Percentiles rank a stretch among this genome's conserved stretches.
These are phyloP conservation scores for Protomyces inouyei DNA, from an alignment of 1,139 yeast genomes.

Conservation along the genomic window DNA sequence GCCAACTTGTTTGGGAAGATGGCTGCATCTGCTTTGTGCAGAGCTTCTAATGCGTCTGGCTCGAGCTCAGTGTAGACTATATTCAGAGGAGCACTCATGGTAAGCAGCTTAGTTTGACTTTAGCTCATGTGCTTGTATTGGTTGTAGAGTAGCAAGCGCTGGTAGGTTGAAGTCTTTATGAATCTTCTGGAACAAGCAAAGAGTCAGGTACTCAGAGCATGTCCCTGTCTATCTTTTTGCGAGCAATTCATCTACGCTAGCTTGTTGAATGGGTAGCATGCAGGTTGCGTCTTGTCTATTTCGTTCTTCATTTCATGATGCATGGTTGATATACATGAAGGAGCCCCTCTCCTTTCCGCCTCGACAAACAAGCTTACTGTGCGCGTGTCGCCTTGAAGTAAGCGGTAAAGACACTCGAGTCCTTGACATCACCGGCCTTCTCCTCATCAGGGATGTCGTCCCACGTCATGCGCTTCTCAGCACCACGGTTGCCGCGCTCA, in stretches of 20 bases:
- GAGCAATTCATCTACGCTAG: neutral
- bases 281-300: neutral
- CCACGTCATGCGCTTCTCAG: slow-evolving; percentile 36
- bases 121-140: neutral
- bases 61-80: neutral
- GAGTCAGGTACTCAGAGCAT: neutral
- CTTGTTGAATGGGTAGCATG: no score
- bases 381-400: slow-evolving; percentile 30
- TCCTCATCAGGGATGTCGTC: slow-evolving; percentile 34
- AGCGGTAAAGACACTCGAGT: slow-evolving; percentile 28
- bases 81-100: no score
- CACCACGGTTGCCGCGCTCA: slow-evolving; percentile 47
- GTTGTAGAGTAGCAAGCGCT: neutral
- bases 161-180: neutral
- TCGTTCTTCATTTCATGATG: neutral
- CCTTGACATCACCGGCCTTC: slow-evolving; percentile 31
- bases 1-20: neutral
- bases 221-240: neutral
- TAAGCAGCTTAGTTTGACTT: no score
- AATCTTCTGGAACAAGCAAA: neutral
- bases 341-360: neutral
- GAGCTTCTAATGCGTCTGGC: neutral
- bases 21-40: neutral
- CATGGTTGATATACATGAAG: neutral
- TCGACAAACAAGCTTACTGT: neutral